Base-by-base conservation (phyloP, 441 rosid species). In the Manihot esculenta region DNA sequence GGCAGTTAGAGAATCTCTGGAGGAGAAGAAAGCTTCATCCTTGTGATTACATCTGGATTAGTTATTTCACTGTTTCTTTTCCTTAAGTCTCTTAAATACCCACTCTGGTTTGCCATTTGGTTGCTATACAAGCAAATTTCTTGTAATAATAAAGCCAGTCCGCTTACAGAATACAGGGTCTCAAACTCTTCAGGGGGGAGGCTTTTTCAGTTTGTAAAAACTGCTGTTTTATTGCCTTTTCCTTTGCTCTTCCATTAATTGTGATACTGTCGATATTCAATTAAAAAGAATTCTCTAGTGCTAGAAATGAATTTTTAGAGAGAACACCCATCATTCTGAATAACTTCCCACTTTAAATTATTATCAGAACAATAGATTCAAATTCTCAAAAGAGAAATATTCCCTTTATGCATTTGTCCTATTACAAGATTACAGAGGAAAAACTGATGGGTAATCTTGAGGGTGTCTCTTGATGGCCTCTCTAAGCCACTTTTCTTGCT, bases 1-100 rank as follows among this genome's bases (percentile, higher is more conserved):
- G 80, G 99, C 97, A 57, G 97, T 93, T 61, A 84, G 76, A 80
- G 94, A 93, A 74, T 87, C 96, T 71, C 45, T 89, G 57, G 83
- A 84, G 68, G 97, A 95, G 85, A 78, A 77, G 75, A n/a, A n/a
- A 33, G 72, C 82, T 64, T 84, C 88, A 42, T 71, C 81, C 15
- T 77, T 83, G 83, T 88, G 84, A 84, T 77, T 66, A 24, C 50
- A 56, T 69, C 18, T 10, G 14, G 7, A 41, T 45, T 35, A 30
- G 5, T 33, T 10, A 51, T 30, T 30, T 73, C 1, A 21, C 47
- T 17, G 59, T 44, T 51, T 74, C 17, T 20, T 41, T 35, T 62
- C 14, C 42, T 38, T 18, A 18, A 48, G 42, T 9, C 14, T 1
- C 21, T 50, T 3, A 1, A 47, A 38, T 18, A 27, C 13, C 33